These are phyloP conservation scores for Colletotrichum sp. DNA, from an alignment of 2,329 filamentous ascomycete genomes.

Conservation along the genomic window DNA sequence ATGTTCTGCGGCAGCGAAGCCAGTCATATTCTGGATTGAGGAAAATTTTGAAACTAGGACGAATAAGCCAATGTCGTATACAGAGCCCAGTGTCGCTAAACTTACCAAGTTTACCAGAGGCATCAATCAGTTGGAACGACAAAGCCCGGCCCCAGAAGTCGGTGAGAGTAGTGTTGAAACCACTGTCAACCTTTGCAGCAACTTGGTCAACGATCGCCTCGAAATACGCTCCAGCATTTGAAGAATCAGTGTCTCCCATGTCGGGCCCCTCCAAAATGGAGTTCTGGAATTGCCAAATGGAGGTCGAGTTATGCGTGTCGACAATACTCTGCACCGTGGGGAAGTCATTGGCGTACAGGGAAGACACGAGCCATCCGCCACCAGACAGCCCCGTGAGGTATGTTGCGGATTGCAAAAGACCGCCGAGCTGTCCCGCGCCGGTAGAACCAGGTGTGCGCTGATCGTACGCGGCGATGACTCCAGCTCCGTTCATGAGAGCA, in stretches of 20 bases:
- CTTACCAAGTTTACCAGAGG: constrained; percentile 34
- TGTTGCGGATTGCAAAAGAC: constrained; percentile 79
- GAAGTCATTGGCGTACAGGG: constrained; percentile 84
- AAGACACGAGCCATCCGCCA: constrained; percentile 83
- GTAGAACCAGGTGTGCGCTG: constrained; percentile 69
- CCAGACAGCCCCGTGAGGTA: constrained; percentile 84
- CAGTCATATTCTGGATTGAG: constrained; percentile 54
- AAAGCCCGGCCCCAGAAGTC: constrained; percentile 90
- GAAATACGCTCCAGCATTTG: constrained; percentile 40
- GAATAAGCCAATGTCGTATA: too few species aligned
- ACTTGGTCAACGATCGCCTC: constrained; percentile 38
- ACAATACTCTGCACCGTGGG: constrained; percentile 58
- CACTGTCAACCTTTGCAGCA: constrained; percentile 37
- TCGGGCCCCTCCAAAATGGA: constrained; percentile 45
- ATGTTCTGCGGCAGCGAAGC: constrained; percentile 45
- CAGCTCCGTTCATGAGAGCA: constrained; percentile 82
- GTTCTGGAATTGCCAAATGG: constrained; percentile 45
- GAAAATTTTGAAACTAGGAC: constrained; percentile 73
- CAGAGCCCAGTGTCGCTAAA: constrained; percentile 66
- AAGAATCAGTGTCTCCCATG: constrained; percentile 33
- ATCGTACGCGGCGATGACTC: constrained; percentile 81
- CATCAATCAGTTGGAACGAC: constrained; percentile 85
- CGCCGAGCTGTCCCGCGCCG: constrained; percentile 71
- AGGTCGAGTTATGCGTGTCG: constrained; percentile 50
- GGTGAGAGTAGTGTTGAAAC: constrained; percentile 70